Evolutionary conservation across 2,329 filamentous ascomycete species (phyloP), one percentile per base, ranked within the genome.

Genomic region (Hypoxylon sp.): DNA sequence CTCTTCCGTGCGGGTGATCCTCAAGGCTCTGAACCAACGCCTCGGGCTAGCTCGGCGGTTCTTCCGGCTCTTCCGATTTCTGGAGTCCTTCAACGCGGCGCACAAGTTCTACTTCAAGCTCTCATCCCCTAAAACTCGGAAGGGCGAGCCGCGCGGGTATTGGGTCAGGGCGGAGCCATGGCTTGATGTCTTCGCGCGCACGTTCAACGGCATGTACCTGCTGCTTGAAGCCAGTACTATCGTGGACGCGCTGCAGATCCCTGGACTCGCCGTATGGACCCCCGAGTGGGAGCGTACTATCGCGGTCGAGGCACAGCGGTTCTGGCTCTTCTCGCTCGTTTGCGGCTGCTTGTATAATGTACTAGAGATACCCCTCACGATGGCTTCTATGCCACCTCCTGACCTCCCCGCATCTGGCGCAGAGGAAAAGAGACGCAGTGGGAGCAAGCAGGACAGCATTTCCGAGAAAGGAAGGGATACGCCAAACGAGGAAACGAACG

Each of bases 31-130:
- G 16, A 79, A 80, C 63, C 66, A 73, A 46, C 80, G 80, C 39
- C 73, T 88, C 57, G 83, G 81, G 66, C 73, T 86, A 45, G 78
- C 79, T 16, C 83, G 91, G 37, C 86, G 90, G 21, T 88, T 87
- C 77, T 84, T 93, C 74, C 87, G 91, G 11, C 80, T 91, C 61
- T 90, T 92, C 75, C 88, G 89, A 72, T 92, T 90, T 74, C 78
- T 91, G 55, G 87, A 88, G 47, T 83, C 82, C 51, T 89, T 91
- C 70, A 74, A 80, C 23, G 75, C 79, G 1, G 86, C 88, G 1
- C 84, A 82, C 73, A 73, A 74, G 2, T 73, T 81, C 29, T 86
- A 81, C 70, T 43, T 50, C 2, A 59, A 69, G 19, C 39, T 71
- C 63, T 57, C 74, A 3, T 51, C 75, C 14, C 9, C 64, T 19